phyloP scores from a whole-genome alignment of 1,284 basidiomycete species.

The Leccinum pachyderme region DNA sequence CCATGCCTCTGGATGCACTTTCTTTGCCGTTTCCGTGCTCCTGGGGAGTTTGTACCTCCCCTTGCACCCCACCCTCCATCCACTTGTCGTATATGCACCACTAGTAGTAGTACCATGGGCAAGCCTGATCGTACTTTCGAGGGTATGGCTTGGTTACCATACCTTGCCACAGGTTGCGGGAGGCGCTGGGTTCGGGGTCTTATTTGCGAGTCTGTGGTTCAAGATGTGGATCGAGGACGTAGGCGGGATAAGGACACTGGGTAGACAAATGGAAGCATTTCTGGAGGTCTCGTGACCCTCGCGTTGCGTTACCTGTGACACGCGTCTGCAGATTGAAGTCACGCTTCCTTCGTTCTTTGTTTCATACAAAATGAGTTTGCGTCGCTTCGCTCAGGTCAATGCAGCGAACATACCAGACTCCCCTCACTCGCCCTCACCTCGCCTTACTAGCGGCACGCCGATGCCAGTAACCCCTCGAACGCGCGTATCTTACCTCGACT shows the following conservation, averaged over 20 bases:
- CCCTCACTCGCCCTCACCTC: conserved; percentile 37
- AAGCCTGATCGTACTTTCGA: conserved; percentile 56
- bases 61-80: conserved; percentile 44
- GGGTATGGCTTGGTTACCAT: conserved; percentile 82
- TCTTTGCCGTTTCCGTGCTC: conserved; percentile 65
- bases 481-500: conserved; percentile 49
- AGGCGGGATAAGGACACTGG: conserved; percentile 20
- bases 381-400: conserved; percentile 51
- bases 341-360: conserved; percentile 14
- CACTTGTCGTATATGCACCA: conserved; percentile 39
- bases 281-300: conserved; percentile 20
- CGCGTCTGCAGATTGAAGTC: conserved; percentile 14
- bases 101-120: conserved; percentile 56
- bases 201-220: conserved; percentile 62
- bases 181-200: conserved; percentile 61
- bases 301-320: conserved; percentile 22
- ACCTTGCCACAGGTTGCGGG: conserved; percentile 71
- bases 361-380: conserved; percentile 43
- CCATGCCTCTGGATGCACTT: conserved; percentile 76
- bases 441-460: conserved; percentile 23
- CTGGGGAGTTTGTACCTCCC: conserved; percentile 59
- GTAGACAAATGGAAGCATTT: conserved; percentile 11
- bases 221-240: conserved; percentile 46
- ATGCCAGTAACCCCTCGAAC: conserved; percentile 40
- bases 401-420: conserved; percentile 32